phyloP scores from a whole-genome alignment of 108 stramenopile genomes.

The Phaeodactylum tricornutum region DNA sequence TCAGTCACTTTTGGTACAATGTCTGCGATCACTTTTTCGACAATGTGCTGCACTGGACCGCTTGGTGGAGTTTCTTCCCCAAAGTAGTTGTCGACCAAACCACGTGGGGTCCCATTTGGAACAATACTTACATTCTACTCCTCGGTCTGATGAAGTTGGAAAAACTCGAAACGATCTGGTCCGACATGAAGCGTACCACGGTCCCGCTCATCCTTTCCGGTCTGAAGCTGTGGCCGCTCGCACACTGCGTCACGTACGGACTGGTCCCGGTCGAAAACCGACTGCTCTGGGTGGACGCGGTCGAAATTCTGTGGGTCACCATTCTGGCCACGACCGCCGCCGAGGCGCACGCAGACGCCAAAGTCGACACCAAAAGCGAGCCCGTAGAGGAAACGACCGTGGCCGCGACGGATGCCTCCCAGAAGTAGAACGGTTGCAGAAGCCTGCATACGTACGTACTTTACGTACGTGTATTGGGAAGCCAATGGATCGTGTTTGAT shows the following conservation, averaged over 20 bases:
- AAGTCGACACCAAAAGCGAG: too few species aligned
- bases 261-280: conserved; percentile 67
- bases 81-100: conserved; percentile 57
- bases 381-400: too few species aligned
- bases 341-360: too few species aligned
- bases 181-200: conserved; percentile 60
- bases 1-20: conserved; percentile 68
- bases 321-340: conserved; percentile 56
- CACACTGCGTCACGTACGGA: conserved; percentile 74
- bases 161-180: conserved; percentile 31
- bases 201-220: conserved; percentile 59
- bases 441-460: too few species aligned
- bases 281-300: conserved; percentile 68
- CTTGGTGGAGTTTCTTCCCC: too few species aligned
- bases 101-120: conserved; percentile 42
- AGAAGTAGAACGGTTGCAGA: too few species aligned
- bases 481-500: too few species aligned
- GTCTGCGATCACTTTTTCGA: conserved; percentile 57
- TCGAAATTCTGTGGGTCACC: conserved; percentile 88
- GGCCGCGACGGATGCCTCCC: too few species aligned
- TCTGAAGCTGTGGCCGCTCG: too few species aligned
- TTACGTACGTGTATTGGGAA: too few species aligned
- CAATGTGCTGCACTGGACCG: conserved; percentile 18
- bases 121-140: conserved; percentile 52
- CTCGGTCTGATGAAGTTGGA: conserved; percentile 48